These are phyloP conservation scores for Cicer bijugum DNA, from an alignment of 306 rosid genomes.

Conservation along the genomic window DNA sequence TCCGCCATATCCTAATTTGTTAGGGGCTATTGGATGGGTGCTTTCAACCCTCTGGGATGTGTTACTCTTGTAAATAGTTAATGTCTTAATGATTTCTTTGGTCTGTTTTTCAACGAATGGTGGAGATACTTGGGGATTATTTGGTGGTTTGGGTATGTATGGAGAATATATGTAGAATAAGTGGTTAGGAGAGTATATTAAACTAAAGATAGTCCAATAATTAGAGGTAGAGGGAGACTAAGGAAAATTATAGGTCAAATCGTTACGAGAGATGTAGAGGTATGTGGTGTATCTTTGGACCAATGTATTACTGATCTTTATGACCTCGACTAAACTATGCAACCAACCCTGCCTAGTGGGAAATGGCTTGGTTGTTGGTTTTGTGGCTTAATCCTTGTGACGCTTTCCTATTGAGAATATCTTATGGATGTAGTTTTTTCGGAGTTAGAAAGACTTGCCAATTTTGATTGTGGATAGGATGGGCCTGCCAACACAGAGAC, in stretches of 20 bases:
- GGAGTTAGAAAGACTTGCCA: background rate
- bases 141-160: background rate
- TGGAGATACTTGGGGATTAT: background rate
- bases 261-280: background rate
- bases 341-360: background rate
- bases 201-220: background rate
- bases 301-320: background rate
- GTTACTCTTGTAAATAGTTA: background rate
- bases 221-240: background rate
- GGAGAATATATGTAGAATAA: constrained; percentile 4
- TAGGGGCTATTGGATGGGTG: background rate
- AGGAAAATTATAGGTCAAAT: background rate
- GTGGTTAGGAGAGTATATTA: background rate
- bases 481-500: background rate
- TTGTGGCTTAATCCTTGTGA: background rate
- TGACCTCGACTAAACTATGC: background rate
- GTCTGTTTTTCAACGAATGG: constrained; percentile 6
- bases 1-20: background rate
- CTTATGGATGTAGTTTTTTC: background rate
- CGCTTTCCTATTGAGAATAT: background rate
- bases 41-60: constrained; percentile 7
- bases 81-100: background rate
- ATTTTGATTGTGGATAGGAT: background rate
- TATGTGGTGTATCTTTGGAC: background rate
- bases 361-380: background rate